A percentile compares a stretch with the other conserved stretches of the same genome.
phyloP scores from a whole-genome alignment of 768 basidiomycete genomes.

The Tulasnella sp. region DNA sequence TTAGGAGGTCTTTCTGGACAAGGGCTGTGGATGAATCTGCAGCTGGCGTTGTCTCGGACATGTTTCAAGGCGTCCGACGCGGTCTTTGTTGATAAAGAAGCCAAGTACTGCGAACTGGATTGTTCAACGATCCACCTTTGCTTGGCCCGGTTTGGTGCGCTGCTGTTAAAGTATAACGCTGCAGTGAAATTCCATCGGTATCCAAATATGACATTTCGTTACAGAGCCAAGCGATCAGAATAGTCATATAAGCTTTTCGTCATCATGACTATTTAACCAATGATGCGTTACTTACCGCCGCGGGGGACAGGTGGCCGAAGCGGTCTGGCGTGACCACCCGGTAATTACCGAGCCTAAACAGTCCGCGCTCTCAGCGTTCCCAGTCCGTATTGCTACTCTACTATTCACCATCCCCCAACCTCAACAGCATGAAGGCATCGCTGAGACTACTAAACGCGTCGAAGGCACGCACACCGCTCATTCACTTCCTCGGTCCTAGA shows the following conservation, averaged over 20 bases:
- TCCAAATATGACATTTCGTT: background rate
- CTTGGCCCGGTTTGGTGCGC: background rate
- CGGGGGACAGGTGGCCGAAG: background rate
- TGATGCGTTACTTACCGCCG: background rate
- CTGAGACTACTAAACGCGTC: conserved; percentile 6
- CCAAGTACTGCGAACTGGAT: background rate
- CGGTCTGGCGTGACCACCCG: background rate
- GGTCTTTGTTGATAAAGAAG: background rate
- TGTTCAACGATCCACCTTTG: background rate
- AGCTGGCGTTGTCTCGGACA: background rate
- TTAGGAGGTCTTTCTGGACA: conserved; percentile 39
- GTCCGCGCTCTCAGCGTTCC: background rate
- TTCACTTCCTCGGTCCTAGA: conserved; percentile 56
- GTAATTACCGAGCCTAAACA: background rate
- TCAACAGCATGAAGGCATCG: background rate
- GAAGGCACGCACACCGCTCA: conserved; percentile 32
- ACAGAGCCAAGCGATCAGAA: background rate
- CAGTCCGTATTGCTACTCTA: background rate
- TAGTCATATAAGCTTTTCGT: background rate
- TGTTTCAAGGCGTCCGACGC: background rate
- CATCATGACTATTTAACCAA: background rate
- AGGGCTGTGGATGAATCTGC: background rate
- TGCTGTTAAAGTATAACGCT: background rate
- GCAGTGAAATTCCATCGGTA: background rate
- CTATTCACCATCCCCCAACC: background rate